Evolutionary conservation across 2,329 filamentous ascomycete species (phyloP), one percentile per base, ranked within the genome.

Genomic region (Xylaria sp.): DNA sequence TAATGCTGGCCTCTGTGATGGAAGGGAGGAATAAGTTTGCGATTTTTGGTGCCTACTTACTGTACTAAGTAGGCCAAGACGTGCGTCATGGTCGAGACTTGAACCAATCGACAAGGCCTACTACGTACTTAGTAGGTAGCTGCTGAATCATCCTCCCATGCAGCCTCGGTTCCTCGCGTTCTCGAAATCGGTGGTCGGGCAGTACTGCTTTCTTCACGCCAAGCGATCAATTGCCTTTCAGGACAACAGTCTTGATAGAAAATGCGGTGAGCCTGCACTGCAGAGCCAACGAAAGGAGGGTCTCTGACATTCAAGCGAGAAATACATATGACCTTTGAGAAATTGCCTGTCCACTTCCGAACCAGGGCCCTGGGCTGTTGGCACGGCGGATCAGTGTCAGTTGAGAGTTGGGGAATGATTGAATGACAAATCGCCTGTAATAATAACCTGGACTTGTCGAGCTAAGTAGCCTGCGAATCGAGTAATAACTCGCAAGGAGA

Each of bases 231-330:
- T 57, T 40, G 32, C 53, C 13, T 10, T 9, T 21, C 27, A 35
- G 27, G 16, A 27, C 8, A 32, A 3, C n/a, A n/a, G 16, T 16
- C 6, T 3, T 44, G 13, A 18, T 5, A 44, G 35, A 44, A 44
- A 44, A 44, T 18, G 40, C 40, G 18, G 40, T 44, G 13, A 13
- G 40, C 5, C 40, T n/a, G 40, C 13, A 44, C 40, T 44, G 40
- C 40, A n/a, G 40, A 44, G 40, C 6, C 40, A 8, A 44, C 18
- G 16, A 44, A 35, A 29, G 42, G 57, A 50, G 47, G 57, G 23
- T 48, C 42, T 60, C n/a, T 60, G 53, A 37, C 12, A 12, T 61
- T 51, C 29, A 51, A 51, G 44, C 42, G 58, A 60, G 27, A 8
- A 59, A 51, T 18, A 50, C n/a, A n/a, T n/a, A n/a, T n/a, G n/a